These are phyloP conservation scores for Aspergillus candidus DNA, from an alignment of 2,329 filamentous ascomycete species.

Conservation along the genomic window DNA sequence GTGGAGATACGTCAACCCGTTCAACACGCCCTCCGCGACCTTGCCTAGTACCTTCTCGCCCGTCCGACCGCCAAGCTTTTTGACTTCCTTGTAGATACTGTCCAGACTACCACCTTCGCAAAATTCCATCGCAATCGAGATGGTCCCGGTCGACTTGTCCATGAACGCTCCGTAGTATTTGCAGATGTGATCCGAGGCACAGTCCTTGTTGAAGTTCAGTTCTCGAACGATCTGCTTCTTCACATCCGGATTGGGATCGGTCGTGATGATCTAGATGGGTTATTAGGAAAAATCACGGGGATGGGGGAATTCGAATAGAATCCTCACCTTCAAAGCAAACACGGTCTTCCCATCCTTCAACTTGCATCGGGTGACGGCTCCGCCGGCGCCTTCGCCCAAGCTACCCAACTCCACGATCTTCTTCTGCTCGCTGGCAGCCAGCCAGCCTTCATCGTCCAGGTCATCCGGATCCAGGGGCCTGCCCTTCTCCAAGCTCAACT, in stretches of 20 bases:
- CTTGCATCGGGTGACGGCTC: conserved; percentile 85
- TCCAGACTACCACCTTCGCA: conserved; percentile 95
- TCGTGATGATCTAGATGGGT: conserved; percentile 75
- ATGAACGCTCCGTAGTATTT: conserved; percentile 96
- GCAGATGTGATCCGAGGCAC: conserved; percentile 92
- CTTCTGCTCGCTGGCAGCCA: conserved; percentile 81
- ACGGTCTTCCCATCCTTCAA: conserved; percentile 88
- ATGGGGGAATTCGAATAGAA: background rate
- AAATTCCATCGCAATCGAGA: conserved; percentile 98
- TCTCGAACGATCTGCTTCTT: conserved; percentile 98
- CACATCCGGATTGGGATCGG: conserved; percentile 93
- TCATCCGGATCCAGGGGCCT: conserved; percentile 86
- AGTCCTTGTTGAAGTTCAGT: conserved; percentile 95
- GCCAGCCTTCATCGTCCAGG: conserved; percentile 90
- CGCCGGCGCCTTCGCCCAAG: conserved; percentile 89
- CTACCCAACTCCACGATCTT: conserved; percentile 83
- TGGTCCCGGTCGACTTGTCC: conserved; percentile 90
- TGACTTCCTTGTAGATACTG: conserved; percentile 95
- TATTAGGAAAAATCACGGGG: background rate
- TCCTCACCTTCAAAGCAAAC: conserved; percentile 84
- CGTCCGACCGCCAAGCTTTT: conserved; percentile 86
- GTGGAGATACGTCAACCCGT: conserved; percentile 90
- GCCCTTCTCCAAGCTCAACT: conserved; percentile 74
- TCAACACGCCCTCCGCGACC: conserved; percentile 89
- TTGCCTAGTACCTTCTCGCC: conserved; percentile 97